Evolutionary conservation across 2,329 filamentous ascomycete species (phyloP).

Genomic region (Whalleya microplaca): DNA sequence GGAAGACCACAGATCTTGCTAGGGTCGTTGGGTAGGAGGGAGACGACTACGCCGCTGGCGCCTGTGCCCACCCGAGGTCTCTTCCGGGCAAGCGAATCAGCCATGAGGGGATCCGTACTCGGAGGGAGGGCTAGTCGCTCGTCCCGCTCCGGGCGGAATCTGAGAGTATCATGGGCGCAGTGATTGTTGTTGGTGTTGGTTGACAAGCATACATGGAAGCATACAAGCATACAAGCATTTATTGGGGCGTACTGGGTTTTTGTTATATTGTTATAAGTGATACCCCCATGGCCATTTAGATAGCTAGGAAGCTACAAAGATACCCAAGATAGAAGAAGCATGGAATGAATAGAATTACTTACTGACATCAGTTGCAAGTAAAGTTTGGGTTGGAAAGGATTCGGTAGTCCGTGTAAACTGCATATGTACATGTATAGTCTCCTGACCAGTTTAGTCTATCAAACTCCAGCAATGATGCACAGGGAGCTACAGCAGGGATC

Average conservation of each 20-base stretch:
- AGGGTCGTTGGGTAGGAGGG: constrained; percentile 29
- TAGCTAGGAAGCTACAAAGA: neutral
- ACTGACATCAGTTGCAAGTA: too few species aligned
- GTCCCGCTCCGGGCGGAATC: constrained; percentile 30
- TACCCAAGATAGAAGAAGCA: neutral
- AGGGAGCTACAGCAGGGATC: neutral
- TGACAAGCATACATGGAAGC: neutral
- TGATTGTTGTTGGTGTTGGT: constrained; percentile 4
- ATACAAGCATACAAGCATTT: too few species aligned
- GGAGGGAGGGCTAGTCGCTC: constrained; percentile 25
- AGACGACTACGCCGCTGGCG: constrained; percentile 39
- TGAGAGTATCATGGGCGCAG: constrained; percentile 39
- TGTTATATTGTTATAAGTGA: neutral
- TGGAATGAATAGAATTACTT: neutral
- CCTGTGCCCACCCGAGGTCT: constrained; percentile 32
- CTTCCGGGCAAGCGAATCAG: constrained; percentile 31
- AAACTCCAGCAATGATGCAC: neutral
- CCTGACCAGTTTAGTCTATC: too few species aligned
- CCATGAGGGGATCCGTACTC: constrained; percentile 31
- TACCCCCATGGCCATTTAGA: neutral
- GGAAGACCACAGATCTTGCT: constrained; percentile 36
- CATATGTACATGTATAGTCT: too few species aligned
- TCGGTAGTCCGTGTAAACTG: too few species aligned
- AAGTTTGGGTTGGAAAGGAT: too few species aligned
- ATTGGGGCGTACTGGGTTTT: neutral